Conservation (phyloP, 192 early-diverging fungal species). For the Backusella mclennaniae region DNA sequence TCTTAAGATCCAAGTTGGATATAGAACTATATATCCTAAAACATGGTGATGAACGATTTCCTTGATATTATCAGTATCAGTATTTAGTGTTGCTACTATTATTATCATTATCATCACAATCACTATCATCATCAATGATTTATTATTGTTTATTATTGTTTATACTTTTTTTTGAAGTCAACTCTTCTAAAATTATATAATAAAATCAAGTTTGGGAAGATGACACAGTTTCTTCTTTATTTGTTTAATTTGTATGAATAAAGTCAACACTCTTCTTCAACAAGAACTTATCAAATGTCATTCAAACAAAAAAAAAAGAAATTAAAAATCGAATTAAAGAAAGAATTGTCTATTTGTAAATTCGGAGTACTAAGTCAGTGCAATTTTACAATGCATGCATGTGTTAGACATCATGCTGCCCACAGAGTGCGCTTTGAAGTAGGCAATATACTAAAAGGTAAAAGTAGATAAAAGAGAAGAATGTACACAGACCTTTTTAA, state of each 20-base stretch:
- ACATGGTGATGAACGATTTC: not conserved
- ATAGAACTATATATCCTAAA: not conserved
- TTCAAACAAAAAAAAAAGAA: not conserved
- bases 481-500: constrained; percentile 10
- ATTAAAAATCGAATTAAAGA: not conserved
- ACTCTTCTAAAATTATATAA: not conserved
- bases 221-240: not conserved
- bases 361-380: not conserved
- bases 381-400: constrained; percentile 4
- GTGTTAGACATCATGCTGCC: not conserved
- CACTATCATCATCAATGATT: not conserved
- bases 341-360: not conserved
- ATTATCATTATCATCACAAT: not conserved
- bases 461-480: constrained; percentile 3
- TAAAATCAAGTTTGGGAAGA: not conserved
- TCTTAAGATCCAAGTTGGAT: not conserved
- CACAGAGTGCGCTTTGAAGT: not conserved
- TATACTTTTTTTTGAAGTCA: constrained; percentile 1
- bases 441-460: not conserved
- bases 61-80: not conserved
- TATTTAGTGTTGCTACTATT: not conserved
- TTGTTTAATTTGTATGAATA: not conserved
- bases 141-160: constrained; percentile 4
- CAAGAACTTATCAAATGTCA: not conserved
- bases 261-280: not conserved